Evolutionary conservation across 2,329 filamentous ascomycete genomes (phyloP).

Genomic region (Endothia cerciana): DNA sequence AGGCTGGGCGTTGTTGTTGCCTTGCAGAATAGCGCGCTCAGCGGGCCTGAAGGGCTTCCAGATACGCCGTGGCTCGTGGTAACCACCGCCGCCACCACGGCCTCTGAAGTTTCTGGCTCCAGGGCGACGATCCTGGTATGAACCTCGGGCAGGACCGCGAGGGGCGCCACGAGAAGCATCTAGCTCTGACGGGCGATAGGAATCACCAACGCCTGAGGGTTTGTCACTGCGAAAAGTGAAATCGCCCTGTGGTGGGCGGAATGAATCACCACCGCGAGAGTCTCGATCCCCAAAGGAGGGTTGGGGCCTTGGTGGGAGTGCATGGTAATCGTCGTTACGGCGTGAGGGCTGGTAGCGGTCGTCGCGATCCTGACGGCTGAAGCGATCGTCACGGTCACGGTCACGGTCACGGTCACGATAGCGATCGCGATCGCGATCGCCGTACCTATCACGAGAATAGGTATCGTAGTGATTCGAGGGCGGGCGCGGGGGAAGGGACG

Average conservation of each 20-base stretch:
- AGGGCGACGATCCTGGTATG: neutral
- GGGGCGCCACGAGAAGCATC: conserved; percentile 18
- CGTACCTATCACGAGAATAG: conserved; percentile 10
- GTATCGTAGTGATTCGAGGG: conserved; percentile 29
- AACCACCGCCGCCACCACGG: conserved; percentile 18
- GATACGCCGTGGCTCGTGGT: conserved; percentile 12
- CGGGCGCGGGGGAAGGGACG: conserved; percentile 22
- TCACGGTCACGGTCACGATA: conserved; percentile 22
- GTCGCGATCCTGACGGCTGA: conserved; percentile 26
- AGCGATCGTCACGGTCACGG: conserved; percentile 19
- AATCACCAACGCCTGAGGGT: conserved; percentile 51
- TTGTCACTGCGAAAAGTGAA: conserved; percentile 61
- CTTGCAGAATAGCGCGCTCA: conserved; percentile 55
- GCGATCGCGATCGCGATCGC: conserved; percentile 14
- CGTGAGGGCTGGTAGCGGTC: conserved; percentile 27
- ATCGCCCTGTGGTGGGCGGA: conserved; percentile 49
- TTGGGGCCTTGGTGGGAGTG: conserved; percentile 21
- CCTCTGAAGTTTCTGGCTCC: conserved; percentile 11
- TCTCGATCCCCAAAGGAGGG: conserved; percentile 13
- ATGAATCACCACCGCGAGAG: conserved; percentile 28
- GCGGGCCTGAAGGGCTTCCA: conserved; percentile 43
- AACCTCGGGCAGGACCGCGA: conserved; percentile 22
- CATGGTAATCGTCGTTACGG: conserved; percentile 10
- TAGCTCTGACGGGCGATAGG: conserved; percentile 33
- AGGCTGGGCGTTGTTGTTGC: conserved; percentile 45